Evolutionary conservation across 176 grass and related monocot genomes (phyloP).

Genomic region (Pontederia paniculata): DNA sequence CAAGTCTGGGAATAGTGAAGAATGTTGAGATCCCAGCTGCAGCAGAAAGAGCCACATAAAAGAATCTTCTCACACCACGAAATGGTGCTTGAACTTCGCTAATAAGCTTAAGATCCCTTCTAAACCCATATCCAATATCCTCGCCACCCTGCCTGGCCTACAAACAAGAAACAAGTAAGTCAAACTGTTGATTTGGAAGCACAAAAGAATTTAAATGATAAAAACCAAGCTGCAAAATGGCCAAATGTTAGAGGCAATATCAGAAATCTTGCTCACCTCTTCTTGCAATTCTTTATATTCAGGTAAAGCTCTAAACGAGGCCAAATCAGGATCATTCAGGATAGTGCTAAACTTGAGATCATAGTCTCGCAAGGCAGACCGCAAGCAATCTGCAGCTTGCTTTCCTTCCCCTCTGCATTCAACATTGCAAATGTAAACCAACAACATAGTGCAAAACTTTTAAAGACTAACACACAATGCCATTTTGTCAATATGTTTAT

Average conservation of each 20-base stretch:
- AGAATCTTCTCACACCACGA: constrained; percentile 89
- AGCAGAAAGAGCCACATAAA: constrained; percentile 80
- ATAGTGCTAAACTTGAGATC: constrained; percentile 93
- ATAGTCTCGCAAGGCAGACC: constrained; percentile 70
- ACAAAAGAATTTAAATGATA: constrained; percentile 9
- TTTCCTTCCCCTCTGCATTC: constrained; percentile 75
- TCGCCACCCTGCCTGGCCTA: constrained; percentile 81
- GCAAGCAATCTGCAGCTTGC: constrained; percentile 71
- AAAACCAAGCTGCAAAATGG: constrained; percentile 10
- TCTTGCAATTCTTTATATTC: constrained; percentile 93
- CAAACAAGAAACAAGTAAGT: constrained; percentile 3
- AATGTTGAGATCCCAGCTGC: constrained; percentile 86
- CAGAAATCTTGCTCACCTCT: constrained; percentile 46
- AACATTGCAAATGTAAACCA: constrained; percentile 23
- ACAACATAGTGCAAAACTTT: background rate
- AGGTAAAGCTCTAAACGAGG: constrained; percentile 71
- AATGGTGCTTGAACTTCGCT: constrained; percentile 98
- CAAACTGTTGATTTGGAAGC: background rate
- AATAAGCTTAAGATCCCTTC: constrained; percentile 88
- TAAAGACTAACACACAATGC: too few species aligned
- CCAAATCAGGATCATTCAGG: constrained; percentile 84
- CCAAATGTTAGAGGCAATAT: constrained; percentile 1
- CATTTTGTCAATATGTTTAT: too few species aligned
- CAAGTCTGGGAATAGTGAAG: constrained; percentile 84
- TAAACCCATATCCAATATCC: constrained; percentile 81